A percentile compares a stretch with the other conserved stretches of the same genome.
phyloP scores from a whole-genome alignment of 1,139 yeast genomes.

The Debaryomycetaceae sp. region DNA sequence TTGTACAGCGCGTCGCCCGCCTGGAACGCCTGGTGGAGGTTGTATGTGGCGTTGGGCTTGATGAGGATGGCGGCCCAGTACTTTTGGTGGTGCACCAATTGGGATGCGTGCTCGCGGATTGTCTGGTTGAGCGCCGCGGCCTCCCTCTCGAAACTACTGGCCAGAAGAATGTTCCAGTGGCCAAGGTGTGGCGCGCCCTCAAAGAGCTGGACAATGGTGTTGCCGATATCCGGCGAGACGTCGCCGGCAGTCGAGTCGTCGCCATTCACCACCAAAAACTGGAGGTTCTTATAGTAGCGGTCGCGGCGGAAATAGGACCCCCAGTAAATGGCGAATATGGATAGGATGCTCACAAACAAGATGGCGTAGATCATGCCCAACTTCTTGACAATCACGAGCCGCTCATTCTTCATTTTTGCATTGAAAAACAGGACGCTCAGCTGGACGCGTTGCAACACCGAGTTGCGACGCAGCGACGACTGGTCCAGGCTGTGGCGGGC shows the following conservation, averaged over 20 bases:
- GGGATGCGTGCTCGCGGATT: constrained; percentile 17
- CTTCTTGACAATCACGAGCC: constrained; percentile 10
- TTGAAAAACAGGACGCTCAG: constrained; percentile 17
- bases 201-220: constrained; percentile 11
- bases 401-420: constrained; percentile 10
- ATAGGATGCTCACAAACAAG: constrained; percentile 21
- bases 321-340: constrained; percentile 32
- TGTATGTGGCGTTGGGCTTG: constrained; percentile 17
- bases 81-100: constrained; percentile 32
- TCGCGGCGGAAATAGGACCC: constrained; percentile 27
- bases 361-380: constrained; percentile 7
- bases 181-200: constrained; percentile 10
- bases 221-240: constrained; percentile 22
- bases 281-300: constrained; percentile 19
- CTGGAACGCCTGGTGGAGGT: constrained; percentile 17
- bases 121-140: constrained; percentile 10
- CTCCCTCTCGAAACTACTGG: constrained; percentile 6
- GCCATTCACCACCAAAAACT: constrained; percentile 31
- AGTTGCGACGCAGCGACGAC: constrained; percentile 6
- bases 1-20: constrained; percentile 17
- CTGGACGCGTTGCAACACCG: constrained; percentile 9
- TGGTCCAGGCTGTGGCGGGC: neutral
- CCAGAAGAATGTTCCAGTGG: constrained; percentile 11
- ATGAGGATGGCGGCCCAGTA: constrained; percentile 37
- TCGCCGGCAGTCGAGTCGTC: constrained; percentile 20